Percentiles rank a stretch among this genome's conserved stretches.
These are phyloP conservation scores for Pugionium cornutum DNA, from an alignment of 345 rosid species.

Conservation along the genomic window DNA sequence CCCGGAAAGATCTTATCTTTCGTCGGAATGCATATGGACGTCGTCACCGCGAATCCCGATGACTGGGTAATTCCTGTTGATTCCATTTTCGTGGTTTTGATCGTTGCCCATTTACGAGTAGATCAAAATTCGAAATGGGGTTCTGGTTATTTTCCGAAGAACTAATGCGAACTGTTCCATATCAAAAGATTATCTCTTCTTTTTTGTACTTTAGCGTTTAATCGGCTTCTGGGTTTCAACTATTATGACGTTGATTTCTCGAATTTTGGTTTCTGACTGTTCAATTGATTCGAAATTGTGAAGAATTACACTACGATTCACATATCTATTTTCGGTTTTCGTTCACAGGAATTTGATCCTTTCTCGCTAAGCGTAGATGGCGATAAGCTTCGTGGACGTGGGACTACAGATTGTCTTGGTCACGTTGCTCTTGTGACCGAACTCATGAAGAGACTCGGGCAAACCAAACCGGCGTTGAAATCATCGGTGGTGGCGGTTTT, in stretches of 20 bases:
- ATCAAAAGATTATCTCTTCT: slow-evolving; percentile 19
- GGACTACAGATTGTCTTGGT: slow-evolving; percentile 98
- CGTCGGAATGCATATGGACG: slow-evolving; percentile 99
- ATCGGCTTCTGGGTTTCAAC: too few relatives aligned
- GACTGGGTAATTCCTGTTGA: slow-evolving; percentile 61
- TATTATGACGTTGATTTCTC: too few relatives aligned
- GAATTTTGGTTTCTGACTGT: background rate
- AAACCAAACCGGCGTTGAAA: slow-evolving; percentile 69
- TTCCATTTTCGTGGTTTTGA: background rate
- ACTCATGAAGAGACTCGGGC: slow-evolving; percentile 83
- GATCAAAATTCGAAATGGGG: background rate
- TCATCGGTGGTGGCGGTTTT: slow-evolving; percentile 87
- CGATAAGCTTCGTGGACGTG: slow-evolving; percentile 90
- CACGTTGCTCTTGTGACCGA: slow-evolving; percentile 90
- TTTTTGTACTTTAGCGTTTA: background rate
- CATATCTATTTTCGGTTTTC: background rate
- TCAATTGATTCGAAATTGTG: background rate
- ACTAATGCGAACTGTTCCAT: background rate
- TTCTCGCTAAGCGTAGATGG: slow-evolving; percentile 82
- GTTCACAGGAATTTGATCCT: slow-evolving; percentile 89
- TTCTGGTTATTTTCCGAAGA: slow-evolving; percentile 3
- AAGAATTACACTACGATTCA: background rate
- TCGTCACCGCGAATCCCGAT: slow-evolving; percentile 91
- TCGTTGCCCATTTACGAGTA: slow-evolving; percentile 10
- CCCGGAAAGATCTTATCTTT: slow-evolving; percentile 88